Conservation (phyloP, 2,329 filamentous ascomycete genomes). For the Fusarium sororula region DNA sequence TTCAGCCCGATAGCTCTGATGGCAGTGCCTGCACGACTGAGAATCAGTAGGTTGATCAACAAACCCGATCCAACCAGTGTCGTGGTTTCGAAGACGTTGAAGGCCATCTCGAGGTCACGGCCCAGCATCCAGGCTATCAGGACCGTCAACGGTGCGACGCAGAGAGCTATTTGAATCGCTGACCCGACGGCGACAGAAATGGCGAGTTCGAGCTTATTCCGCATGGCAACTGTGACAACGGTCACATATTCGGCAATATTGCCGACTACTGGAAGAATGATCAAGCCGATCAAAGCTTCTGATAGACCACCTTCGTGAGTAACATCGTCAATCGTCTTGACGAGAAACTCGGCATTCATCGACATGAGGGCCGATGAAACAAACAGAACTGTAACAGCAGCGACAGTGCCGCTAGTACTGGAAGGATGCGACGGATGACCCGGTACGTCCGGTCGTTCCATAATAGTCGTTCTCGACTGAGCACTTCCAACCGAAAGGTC, state of each 20-base stretch:
- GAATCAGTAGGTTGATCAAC: conserved; percentile 79
- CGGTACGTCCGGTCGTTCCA: not conserved
- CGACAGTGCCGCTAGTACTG: conserved; percentile 34
- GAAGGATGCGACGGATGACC: not conserved
- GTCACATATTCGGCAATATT: conserved; percentile 73
- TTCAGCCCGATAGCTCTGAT: conserved; percentile 59
- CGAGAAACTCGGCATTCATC: conserved; percentile 69
- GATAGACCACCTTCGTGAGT: conserved; percentile 59
- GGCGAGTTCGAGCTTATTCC: conserved; percentile 70
- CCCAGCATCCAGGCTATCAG: conserved; percentile 67
- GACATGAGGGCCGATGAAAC: conserved; percentile 65
- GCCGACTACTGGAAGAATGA: conserved; percentile 69
- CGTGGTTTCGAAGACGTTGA: conserved; percentile 79
- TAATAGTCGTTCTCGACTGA: conserved; percentile 2
- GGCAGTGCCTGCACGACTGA: conserved; percentile 76
- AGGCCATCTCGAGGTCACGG: conserved; percentile 71
- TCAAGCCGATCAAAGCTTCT: conserved; percentile 68
- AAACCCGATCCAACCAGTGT: conserved; percentile 75
- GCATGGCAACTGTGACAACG: conserved; percentile 65
- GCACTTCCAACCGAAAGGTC: conserved; percentile 33
- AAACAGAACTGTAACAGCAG: conserved; percentile 62
- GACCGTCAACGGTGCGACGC: conserved; percentile 68
- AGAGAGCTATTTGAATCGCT: conserved; percentile 69
- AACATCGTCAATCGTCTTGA: conserved; percentile 66
- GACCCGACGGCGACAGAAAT: conserved; percentile 69